A percentile compares a stretch with the other conserved stretches of the same genome.
phyloP scores from a whole-genome alignment of 805 yeast species.

The Lipomyces starkeyi region DNA sequence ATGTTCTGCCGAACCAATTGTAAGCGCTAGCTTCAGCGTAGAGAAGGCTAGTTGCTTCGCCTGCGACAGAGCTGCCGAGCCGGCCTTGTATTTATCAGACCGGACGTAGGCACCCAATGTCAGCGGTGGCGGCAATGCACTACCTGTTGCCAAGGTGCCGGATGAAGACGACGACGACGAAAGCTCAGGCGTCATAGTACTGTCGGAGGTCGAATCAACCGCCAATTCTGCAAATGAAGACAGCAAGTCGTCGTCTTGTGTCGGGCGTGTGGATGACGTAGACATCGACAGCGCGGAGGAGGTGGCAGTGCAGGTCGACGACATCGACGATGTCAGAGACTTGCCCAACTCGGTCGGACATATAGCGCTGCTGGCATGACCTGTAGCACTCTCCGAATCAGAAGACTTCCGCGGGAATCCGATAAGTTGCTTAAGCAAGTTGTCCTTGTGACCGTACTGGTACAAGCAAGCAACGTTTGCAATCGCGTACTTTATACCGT shows the following conservation, averaged over 20 bases:
- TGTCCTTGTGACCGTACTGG: slow-evolving; percentile 23
- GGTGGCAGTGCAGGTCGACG: slow-evolving; percentile 1
- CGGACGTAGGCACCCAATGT: slow-evolving; percentile 8
- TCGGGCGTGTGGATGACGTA: neutral
- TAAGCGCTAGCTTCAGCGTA: slow-evolving; percentile 27
- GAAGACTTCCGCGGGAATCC: neutral
- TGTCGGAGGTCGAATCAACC: neutral
- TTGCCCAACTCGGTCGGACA: neutral
- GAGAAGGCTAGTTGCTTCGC: slow-evolving; percentile 23
- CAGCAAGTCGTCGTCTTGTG: slow-evolving; percentile 3
- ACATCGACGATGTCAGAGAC: slow-evolving; percentile 3
- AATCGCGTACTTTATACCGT: slow-evolving; percentile 33
- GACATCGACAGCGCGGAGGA: neutral
- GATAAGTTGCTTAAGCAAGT: slow-evolving; percentile 15
- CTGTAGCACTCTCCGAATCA: neutral
- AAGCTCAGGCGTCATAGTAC: neutral
- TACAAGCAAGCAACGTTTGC: slow-evolving; percentile 29
- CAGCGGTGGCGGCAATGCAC: neutral
- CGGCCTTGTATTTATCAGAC: slow-evolving; percentile 18
- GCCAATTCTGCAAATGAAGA: slow-evolving; percentile 13
- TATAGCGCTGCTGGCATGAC: neutral
- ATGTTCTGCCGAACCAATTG: slow-evolving; percentile 28
- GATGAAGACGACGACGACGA: neutral
- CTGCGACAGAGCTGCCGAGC: slow-evolving; percentile 9
- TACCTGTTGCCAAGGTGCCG: neutral